Evolutionary conservation across 306 rosid genomes (phyloP).

Genomic region (Pyrus pyrifolia): DNA sequence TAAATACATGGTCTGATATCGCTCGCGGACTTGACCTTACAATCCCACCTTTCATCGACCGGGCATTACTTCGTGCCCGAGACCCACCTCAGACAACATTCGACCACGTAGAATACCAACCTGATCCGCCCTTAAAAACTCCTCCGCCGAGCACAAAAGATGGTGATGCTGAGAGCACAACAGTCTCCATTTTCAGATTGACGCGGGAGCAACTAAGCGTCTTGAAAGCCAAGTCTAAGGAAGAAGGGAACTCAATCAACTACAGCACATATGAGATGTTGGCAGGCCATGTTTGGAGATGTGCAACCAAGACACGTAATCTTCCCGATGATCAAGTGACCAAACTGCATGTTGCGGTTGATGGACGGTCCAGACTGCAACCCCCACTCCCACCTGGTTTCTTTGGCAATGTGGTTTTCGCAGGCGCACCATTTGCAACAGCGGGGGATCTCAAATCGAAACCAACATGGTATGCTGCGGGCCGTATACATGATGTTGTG

Average conservation of each 20-base stretch:
- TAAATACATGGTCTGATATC: no score
- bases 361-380: constrained; percentile 56
- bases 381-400: constrained; percentile 65
- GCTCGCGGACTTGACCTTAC: no score
- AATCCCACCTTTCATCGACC: no score
- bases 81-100: no score
- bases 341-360: constrained; percentile 48
- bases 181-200: not conserved
- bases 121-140: no score
- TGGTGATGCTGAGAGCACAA: no score
- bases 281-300: constrained; percentile 63
- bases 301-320: constrained; percentile 39
- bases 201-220: constrained; percentile 34
- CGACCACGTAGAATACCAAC: no score
- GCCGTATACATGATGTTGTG: constrained; percentile 48
- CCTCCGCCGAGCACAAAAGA: no score
- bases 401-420: constrained; percentile 56
- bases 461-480: constrained; percentile 63
- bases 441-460: constrained; percentile 57
- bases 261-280: constrained; percentile 59
- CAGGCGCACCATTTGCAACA: constrained; percentile 41
- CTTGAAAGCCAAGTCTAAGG: constrained; percentile 52
- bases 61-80: no score
- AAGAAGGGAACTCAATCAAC: constrained; percentile 33
- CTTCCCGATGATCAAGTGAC: constrained; percentile 55